Percentiles rank a stretch among this genome's conserved stretches.
Evolutionary conservation across 305 asterid genomes (phyloP).

Genomic region (Withania somnifera): DNA sequence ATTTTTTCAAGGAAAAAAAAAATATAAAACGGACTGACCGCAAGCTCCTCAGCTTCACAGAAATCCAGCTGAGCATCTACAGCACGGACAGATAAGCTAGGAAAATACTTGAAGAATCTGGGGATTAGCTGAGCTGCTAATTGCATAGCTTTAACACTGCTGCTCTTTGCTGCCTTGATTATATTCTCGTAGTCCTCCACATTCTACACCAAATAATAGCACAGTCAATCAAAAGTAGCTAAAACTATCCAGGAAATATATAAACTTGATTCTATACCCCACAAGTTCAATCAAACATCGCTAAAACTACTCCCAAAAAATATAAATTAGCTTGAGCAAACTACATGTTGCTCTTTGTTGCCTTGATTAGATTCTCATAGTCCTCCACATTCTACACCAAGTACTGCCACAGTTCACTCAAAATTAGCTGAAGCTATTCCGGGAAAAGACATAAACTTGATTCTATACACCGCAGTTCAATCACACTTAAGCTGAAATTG

Average conservation of each 20-base stretch:
- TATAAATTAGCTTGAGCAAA: background rate
- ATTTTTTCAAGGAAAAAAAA: no score
- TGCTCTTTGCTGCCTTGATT: conserved; percentile 66
- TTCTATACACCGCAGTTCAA: no score
- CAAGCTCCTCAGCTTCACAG: conserved; percentile 94
- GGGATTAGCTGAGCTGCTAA: conserved; percentile 95
- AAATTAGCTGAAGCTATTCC: no score
- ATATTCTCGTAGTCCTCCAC: conserved; percentile 71
- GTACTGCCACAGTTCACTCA: background rate
- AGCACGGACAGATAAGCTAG: conserved; percentile 53
- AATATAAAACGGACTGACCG: conserved; percentile 39
- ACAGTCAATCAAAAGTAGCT: background rate
- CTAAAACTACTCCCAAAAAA: background rate
- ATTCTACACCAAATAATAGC: conserved; percentile 25
- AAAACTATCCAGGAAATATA: background rate
- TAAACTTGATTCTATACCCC: background rate
- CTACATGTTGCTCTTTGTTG: conserved; percentile 48
- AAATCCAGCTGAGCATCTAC: conserved; percentile 90
- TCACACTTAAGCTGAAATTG: no score
- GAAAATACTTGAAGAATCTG: conserved; percentile 77
- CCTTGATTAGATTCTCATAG: conserved; percentile 69
- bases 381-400: conserved; percentile 54
- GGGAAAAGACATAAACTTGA: no score
- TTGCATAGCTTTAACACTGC: conserved; percentile 74
- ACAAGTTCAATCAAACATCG: background rate